These are phyloP conservation scores for Stephanodiscus triporus DNA, from an alignment of 108 stramenopile species.

Conservation along the genomic window DNA sequence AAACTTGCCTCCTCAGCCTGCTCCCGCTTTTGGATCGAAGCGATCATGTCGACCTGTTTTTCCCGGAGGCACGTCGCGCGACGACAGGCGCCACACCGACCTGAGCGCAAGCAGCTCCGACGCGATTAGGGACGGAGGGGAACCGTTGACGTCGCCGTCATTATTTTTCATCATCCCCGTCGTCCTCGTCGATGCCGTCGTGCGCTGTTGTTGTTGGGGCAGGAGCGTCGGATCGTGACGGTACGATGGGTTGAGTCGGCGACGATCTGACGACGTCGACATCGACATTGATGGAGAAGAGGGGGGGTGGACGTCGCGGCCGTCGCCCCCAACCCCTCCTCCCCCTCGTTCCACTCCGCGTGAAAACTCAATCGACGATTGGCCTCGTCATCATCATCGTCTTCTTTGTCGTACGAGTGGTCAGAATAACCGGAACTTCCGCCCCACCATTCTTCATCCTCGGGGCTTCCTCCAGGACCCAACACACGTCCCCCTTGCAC, in stretches of 20 bases:
- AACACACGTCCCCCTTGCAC: conserved; percentile 28
- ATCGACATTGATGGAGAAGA: too few relatives aligned
- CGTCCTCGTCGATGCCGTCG: too few relatives aligned
- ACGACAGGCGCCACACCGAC: conserved; percentile 72
- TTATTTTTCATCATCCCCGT: background rate
- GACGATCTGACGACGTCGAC: conserved; percentile 4
- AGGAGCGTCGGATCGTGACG: conserved; percentile 42
- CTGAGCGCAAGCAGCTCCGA: conserved; percentile 66
- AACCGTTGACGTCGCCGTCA: background rate
- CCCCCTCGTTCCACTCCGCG: conserved; percentile 33
- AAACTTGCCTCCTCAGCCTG: conserved; percentile 61
- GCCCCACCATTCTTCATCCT: background rate
- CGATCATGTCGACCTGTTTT: conserved; percentile 25
- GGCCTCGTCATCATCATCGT: background rate
- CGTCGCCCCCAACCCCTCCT: too few relatives aligned
- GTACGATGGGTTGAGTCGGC: conserved; percentile 45
- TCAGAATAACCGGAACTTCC: background rate
- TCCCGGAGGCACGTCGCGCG: conserved; percentile 7
- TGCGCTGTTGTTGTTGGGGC: conserved; percentile 18
- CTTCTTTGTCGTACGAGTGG: too few relatives aligned
- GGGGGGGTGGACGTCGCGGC: too few relatives aligned
- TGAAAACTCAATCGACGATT: conserved; percentile 18
- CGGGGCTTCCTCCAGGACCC: conserved; percentile 20
- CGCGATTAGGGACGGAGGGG: conserved; percentile 43
- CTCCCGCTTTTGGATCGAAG: conserved; percentile 48